phyloP scores from a whole-genome alignment of 2,329 filamentous ascomycete species.

The Metarhizium sp. region DNA sequence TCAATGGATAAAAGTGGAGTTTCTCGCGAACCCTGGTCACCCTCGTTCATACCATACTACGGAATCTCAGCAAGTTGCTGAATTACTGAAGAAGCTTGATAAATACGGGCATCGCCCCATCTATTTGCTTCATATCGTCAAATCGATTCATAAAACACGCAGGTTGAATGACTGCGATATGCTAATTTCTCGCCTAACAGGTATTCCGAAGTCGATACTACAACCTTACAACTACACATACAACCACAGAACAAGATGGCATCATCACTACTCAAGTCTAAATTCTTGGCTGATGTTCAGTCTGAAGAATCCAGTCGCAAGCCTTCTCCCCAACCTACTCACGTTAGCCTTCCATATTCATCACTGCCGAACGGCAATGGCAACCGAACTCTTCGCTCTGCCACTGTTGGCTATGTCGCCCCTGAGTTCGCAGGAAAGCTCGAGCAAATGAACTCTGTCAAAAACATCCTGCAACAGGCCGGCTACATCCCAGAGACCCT shows the following conservation, averaged over 20 bases:
- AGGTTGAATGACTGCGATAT: neutral
- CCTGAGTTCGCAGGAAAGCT: constrained; percentile 89
- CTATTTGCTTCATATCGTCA: neutral
- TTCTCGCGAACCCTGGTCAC: neutral
- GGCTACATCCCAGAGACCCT: constrained; percentile 81
- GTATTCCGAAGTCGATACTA: neutral
- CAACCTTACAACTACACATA: neutral
- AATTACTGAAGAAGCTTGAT: too few species aligned
- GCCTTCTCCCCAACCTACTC: constrained; percentile 81
- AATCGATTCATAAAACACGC: neutral
- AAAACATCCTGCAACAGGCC: constrained; percentile 66
- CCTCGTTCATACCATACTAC: neutral
- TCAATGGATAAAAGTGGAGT: neutral
- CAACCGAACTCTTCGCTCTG: constrained; percentile 71
- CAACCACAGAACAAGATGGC: constrained; percentile 18
- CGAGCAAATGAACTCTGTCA: constrained; percentile 83
- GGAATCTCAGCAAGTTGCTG: neutral
- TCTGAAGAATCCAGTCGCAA: constrained; percentile 42
- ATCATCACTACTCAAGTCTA: constrained; percentile 23
- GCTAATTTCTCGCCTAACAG: neutral
- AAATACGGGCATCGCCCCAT: neutral
- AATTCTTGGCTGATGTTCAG: constrained; percentile 32
- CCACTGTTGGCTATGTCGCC: constrained; percentile 88
- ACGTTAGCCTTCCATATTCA: constrained; percentile 62
- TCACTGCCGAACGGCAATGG: constrained; percentile 45